phyloP scores from a whole-genome alignment of 495 filamentous ascomycete genomes.

The Cudoniella acicularis region DNA sequence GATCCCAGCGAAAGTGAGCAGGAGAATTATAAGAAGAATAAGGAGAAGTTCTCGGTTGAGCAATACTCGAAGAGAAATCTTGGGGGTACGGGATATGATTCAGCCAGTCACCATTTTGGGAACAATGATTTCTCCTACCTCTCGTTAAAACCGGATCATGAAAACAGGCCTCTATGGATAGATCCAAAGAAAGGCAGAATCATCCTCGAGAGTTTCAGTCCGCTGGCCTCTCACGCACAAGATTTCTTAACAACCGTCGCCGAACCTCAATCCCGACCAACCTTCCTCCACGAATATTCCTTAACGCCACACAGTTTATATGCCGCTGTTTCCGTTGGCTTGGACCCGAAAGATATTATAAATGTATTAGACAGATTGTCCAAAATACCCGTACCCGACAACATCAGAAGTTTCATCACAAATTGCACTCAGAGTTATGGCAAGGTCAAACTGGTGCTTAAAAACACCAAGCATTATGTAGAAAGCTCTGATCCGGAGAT shows the following conservation, averaged over 20 bases:
- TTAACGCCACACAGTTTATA: conserved; percentile 91
- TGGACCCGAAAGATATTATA: conserved; percentile 86
- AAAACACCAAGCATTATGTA: conserved; percentile 89
- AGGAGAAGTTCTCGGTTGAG: conserved; percentile 62
- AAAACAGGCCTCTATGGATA: conserved; percentile 86
- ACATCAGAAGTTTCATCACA: conserved; percentile 76
- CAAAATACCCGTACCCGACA: conserved; percentile 76
- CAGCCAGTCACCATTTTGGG: conserved; percentile 44
- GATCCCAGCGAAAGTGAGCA: conserved; percentile 52
- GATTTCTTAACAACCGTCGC: conserved; percentile 95
- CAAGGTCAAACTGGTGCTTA: conserved; percentile 91
- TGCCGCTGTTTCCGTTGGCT: conserved; percentile 88
- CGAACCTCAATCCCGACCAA: conserved; percentile 84
- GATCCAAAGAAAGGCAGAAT: conserved; percentile 80
- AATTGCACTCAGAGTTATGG: conserved; percentile 86
- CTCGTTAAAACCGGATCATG: conserved; percentile 80
- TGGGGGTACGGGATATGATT: conserved; percentile 28
- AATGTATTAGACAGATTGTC: conserved; percentile 79
- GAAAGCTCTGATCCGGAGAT: conserved; percentile 84
- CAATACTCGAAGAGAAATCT: conserved; percentile 31
- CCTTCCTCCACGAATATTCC: conserved; percentile 87
- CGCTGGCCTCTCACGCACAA: conserved; percentile 77
- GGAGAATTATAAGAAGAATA: conserved; percentile 41
- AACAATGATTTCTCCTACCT: conserved; percentile 74
- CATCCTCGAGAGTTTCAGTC: conserved; percentile 93